Evolutionary conservation across 495 filamentous ascomycete genomes (phyloP), one percentile per base, ranked within the genome.

Genomic region (Penicillium coffeae): DNA sequence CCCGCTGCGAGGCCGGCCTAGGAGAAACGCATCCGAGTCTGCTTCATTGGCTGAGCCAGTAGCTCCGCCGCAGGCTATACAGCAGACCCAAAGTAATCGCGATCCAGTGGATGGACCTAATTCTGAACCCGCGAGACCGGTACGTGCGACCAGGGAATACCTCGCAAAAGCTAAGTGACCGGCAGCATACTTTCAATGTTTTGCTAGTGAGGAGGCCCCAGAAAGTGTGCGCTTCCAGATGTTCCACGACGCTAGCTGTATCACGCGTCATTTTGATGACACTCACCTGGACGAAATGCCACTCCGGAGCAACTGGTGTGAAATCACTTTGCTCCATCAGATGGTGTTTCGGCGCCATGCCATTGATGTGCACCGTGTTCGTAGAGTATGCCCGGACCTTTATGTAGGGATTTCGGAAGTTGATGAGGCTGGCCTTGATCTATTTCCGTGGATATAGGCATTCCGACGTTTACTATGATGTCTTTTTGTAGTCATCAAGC

Each of bases 331-430:
- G 8, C 38, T 52, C 43, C 19, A 57, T 53, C 18, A 21, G 38
- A 57, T 53, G 37, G 39, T 25, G 9, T 52, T 54, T 19, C n/a
- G 49, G 54, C 45, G 50, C 27, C 15, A 57, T 53, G 36, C 49
- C 36, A 35, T 14, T 47, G 12, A 56, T 44, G 21, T 48, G n/a
- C 27, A 57, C 53, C 30, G 27, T 15, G 45, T 57, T 13, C 45
- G 46, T 0, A 57, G 53, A n/a, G n/a, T n/a, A n/a, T n/a, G n/a
- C n/a, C n/a, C n/a, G n/a, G n/a, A n/a, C n/a, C n/a, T n/a, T n/a
- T n/a, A n/a, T n/a, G n/a, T n/a, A n/a, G n/a, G n/a, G n/a, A n/a
- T n/a, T n/a, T n/a, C n/a, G n/a, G n/a, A n/a, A n/a, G n/a, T n/a
- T n/a, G n/a, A n/a, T n/a, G n/a, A n/a, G n/a, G n/a, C n/a, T n/a